A percentile compares a stretch with the other conserved stretches of the same genome.
These are phyloP conservation scores for Botrytis paeoniae DNA, from an alignment of 2,329 filamentous ascomycete species.

Conservation along the genomic window DNA sequence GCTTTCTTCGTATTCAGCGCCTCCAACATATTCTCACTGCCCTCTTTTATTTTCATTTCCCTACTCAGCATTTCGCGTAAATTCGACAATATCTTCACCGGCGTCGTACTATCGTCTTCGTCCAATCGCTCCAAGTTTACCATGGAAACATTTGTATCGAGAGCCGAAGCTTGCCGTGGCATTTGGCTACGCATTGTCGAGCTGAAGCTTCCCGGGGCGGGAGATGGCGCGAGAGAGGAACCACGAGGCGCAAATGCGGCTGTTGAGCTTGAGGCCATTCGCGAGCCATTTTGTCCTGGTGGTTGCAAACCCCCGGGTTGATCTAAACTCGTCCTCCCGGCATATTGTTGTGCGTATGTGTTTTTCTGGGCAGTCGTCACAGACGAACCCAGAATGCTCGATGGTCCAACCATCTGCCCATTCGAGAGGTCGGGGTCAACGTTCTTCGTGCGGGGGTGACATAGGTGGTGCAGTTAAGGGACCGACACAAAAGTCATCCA, in stretches of 20 bases:
- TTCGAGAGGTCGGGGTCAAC: slow-evolving; percentile 33
- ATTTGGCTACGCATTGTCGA: slow-evolving; percentile 76
- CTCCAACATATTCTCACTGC: slow-evolving; percentile 96
- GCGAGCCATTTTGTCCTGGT: slow-evolving; percentile 44
- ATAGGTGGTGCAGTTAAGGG: slow-evolving; percentile 32
- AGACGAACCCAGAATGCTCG: slow-evolving; percentile 52
- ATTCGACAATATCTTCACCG: slow-evolving; percentile 71
- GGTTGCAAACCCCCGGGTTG: slow-evolving; percentile 53
- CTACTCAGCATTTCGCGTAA: slow-evolving; percentile 86
- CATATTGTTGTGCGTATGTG: slow-evolving; percentile 45
- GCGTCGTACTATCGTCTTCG: slow-evolving; percentile 57
- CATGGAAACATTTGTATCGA: slow-evolving; percentile 52
- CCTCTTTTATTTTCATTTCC: slow-evolving; percentile 96
- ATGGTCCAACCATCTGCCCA: slow-evolving; percentile 40
- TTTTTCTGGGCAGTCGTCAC: slow-evolving; percentile 54
- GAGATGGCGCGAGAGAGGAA: slow-evolving; percentile 67
- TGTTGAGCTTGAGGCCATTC: slow-evolving; percentile 51
- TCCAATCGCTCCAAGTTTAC: slow-evolving; percentile 55
- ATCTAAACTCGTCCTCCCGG: slow-evolving; percentile 51
- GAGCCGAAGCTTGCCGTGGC: slow-evolving; percentile 57
- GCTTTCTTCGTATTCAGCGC: slow-evolving; percentile 91
- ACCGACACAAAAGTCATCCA: slow-evolving; percentile 28
- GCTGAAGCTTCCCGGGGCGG: slow-evolving; percentile 81
- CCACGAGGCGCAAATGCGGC: slow-evolving; percentile 65
- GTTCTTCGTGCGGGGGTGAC: slow-evolving; percentile 30